Evolutionary conservation across 352 stramenopile species (phyloP), one percentile per base, ranked within the genome.

Genomic region (Pythium monospermum): DNA sequence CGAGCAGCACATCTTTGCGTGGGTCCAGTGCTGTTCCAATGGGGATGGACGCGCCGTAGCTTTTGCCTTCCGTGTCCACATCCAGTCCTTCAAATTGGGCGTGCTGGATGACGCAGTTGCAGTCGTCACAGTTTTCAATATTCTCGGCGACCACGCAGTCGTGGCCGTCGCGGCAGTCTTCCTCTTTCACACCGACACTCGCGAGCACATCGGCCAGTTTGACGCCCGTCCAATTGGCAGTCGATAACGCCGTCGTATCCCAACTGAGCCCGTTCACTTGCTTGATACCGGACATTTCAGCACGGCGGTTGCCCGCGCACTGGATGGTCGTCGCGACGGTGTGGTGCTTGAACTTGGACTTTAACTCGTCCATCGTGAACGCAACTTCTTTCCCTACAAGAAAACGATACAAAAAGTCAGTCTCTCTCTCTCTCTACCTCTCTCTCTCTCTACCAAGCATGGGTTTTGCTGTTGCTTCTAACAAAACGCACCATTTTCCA

Each of bases 1-100:
- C 95, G n/a, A 99, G 61, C 44, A 99, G 70, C 7, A 98, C 92
- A 54, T 99, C 97, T 23, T 96, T 96, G 42, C 91, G 85, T 13
- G 87, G 85, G 64, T 95, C 87, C 6, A 98, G 57, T 2, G 95
- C 97, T 33, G 98, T 99, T 22, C 86, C 72, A 39, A 98, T 82
- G 10, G 88, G 95, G 48, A 98, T 98, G 22, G 75, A 96, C 3
- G 87, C 87, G 6, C 88, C 85, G 49, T 96, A 96, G 32, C 61
- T 56, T 8, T 90, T 83, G n/a, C 81, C 84, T 35, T 92, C 81
- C n/a, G 87, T 87, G 58, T 95, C 76, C 10, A 57, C 50, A 45
- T 92, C 83, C 0, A 93, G 52, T 6, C 80, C 85, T 56, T 94
- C 76, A 25, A 90, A 91, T 53, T 97, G 86, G 23, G 93, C 69